These are phyloP conservation scores for Diphasiastrum complanatum DNA, from an alignment of 83 land plant genomes.

Conservation along the genomic window DNA sequence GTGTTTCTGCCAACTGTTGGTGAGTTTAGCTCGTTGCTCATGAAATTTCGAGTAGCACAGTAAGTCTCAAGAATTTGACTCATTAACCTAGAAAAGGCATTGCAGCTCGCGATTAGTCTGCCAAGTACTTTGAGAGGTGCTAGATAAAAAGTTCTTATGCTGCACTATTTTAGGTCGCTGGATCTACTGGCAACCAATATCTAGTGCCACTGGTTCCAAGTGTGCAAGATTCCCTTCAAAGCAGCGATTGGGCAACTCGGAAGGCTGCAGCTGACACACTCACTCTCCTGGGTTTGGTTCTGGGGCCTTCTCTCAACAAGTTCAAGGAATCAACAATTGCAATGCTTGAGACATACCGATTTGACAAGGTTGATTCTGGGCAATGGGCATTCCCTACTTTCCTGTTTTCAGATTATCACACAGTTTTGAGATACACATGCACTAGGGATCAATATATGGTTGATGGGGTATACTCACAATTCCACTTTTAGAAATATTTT, in stretches of 20 bases:
- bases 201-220: constrained; percentile 22
- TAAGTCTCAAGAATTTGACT: too few species aligned
- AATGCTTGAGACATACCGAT: constrained; percentile 22
- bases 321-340: constrained; percentile 12
- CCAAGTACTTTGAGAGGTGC: neutral
- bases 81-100: too few species aligned
- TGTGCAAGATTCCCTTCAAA: constrained; percentile 25
- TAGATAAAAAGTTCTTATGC: neutral
- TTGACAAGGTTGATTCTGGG: constrained; percentile 23
- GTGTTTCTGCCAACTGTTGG: too few species aligned
- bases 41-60: too few species aligned
- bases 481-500: neutral
- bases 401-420: neutral
- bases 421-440: neutral
- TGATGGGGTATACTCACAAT: neutral
- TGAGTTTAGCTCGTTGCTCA: too few species aligned
- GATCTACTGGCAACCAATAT: constrained; percentile 12
- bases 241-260: constrained; percentile 29
- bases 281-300: constrained; percentile 6
- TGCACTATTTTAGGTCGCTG: neutral
- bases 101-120: too few species aligned
- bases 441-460: neutral
- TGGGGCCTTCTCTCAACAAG: constrained; percentile 1
- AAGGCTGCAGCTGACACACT: constrained; percentile 31
- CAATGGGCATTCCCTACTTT: neutral